phyloP scores from a whole-genome alignment of 2,329 filamentous ascomycete genomes.

The Mycocentrospora acerina region DNA sequence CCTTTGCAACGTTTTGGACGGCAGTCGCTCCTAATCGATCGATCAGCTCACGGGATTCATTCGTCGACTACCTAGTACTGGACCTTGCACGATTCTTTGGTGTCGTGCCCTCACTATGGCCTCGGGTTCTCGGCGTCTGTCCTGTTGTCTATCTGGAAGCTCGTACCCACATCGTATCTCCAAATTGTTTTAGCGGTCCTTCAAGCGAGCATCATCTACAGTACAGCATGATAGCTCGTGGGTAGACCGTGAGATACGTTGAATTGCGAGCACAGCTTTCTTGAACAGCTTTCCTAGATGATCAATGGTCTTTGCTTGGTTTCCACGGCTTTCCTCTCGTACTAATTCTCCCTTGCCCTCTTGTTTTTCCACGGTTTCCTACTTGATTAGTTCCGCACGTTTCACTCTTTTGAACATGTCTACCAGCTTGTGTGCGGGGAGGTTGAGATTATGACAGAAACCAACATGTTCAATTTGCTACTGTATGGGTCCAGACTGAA shows the following conservation, averaged over 20 bases:
- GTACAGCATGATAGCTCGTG: conserved; percentile 16
- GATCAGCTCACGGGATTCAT: conserved; percentile 40
- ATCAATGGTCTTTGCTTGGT: conserved; percentile 34
- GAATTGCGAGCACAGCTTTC: conserved; percentile 28
- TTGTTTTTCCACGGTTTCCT: conserved; percentile 26
- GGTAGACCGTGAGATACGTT: conserved; percentile 18
- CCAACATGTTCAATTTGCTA: conserved; percentile 41
- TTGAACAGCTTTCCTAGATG: conserved; percentile 25
- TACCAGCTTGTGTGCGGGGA: conserved; percentile 47
- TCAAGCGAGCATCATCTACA: conserved; percentile 22
- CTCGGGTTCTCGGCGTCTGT: conserved; percentile 29
- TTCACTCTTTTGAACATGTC: conserved; percentile 41
- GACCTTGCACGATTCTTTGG: conserved; percentile 35
- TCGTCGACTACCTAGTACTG: conserved; percentile 35
- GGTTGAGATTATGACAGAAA: conserved; percentile 41
- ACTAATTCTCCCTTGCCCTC: conserved; percentile 36
- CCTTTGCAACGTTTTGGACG: conserved; percentile 40
- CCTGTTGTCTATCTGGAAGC: conserved; percentile 31
- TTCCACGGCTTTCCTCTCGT: conserved; percentile 27
- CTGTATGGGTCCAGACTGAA: conserved; percentile 20
- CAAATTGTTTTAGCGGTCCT: conserved; percentile 23
- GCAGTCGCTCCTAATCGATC: conserved; percentile 39
- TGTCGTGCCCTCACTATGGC: conserved; percentile 27
- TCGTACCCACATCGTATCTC: conserved; percentile 31
- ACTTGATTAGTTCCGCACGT: conserved; percentile 32